phyloP scores from a whole-genome alignment of 306 rosid genomes.

The Rosa chinensis region DNA sequence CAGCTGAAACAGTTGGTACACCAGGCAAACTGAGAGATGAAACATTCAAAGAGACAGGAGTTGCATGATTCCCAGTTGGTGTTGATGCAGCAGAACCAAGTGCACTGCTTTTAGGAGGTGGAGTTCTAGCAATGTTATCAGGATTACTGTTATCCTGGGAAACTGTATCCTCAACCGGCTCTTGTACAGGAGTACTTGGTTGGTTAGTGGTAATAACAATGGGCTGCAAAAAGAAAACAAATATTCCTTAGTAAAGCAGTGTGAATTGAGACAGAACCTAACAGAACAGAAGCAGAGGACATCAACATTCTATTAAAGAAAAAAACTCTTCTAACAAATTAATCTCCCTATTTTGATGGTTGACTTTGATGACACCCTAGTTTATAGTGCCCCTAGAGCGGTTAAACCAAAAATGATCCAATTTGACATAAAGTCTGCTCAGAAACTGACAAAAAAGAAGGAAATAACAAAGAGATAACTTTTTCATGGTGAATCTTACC shows the following conservation, averaged over 20 bases:
- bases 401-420: neutral
- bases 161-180: constrained; percentile 77
- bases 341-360: neutral
- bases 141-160: constrained; percentile 64
- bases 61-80: constrained; percentile 56
- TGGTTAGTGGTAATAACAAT: constrained; percentile 34
- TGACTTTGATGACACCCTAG: neutral
- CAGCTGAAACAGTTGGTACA: constrained; percentile 45
- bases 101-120: constrained; percentile 67
- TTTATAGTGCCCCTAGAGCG: neutral
- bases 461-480: neutral
- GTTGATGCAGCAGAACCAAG: constrained; percentile 57
- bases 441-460: neutral
- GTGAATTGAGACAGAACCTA: constrained; percentile 11
- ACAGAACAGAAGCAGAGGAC: neutral
- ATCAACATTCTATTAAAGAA: neutral
- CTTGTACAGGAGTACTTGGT: constrained; percentile 55
- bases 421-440: neutral
- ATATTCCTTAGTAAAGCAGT: neutral
- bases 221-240: constrained; percentile 32
- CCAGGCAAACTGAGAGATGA: constrained; percentile 51
- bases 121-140: constrained; percentile 69
- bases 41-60: constrained; percentile 53
- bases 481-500: neutral
- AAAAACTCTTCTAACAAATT: neutral